Conservation (phyloP, 2,329 filamentous ascomycete species). For the Leptographium wingfieldii region DNA sequence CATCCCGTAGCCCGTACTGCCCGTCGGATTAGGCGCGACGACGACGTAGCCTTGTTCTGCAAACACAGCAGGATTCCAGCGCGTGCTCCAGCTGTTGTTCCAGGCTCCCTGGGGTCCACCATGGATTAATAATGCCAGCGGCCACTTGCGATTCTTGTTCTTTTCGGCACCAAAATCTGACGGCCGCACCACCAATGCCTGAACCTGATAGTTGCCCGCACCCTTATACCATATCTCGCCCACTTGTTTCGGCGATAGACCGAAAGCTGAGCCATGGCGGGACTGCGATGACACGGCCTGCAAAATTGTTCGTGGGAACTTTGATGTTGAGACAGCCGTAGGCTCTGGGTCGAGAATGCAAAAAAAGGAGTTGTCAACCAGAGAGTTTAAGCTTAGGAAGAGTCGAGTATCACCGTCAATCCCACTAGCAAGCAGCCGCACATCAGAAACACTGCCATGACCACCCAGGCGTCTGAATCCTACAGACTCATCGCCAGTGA, state of each 20-base stretch:
- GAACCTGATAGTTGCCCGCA: conserved; percentile 50
- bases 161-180: conserved; percentile 54
- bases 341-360: conserved; percentile 37
- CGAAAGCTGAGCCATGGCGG: conserved; percentile 52
- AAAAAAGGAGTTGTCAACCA: conserved; percentile 62
- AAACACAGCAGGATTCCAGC: conserved; percentile 80
- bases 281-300: conserved; percentile 50
- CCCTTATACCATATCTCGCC: conserved; percentile 59
- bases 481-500: neutral
- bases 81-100: conserved; percentile 62
- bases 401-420: conserved; percentile 28
- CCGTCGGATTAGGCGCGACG: conserved; percentile 71
- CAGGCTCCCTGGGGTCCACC: conserved; percentile 72
- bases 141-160: conserved; percentile 43
- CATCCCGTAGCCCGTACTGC: conserved; percentile 73
- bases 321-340: neutral
- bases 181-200: conserved; percentile 56
- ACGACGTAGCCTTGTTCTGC: conserved; percentile 81
- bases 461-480: conserved; percentile 6
- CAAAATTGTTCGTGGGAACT: neutral
- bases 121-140: conserved; percentile 68
- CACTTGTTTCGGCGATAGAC: conserved; percentile 50
- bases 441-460: conserved; percentile 41
- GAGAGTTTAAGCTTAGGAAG: conserved; percentile 54
- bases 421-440: conserved; percentile 32